These are phyloP conservation scores for Nicotiana knightiana DNA, from an alignment of 257 asterid species.

Conservation along the genomic window DNA sequence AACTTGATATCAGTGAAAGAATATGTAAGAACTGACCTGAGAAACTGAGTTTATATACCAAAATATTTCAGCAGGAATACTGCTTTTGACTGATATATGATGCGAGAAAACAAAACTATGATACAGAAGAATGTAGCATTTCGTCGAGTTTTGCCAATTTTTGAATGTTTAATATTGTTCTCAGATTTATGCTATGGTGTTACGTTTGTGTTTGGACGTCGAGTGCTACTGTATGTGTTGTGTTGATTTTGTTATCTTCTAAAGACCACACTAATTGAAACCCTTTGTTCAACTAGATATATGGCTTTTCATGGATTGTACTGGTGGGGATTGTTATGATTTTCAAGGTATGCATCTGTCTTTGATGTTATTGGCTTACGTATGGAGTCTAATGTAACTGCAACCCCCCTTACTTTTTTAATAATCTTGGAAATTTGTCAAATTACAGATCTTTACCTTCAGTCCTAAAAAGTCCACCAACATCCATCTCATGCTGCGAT, in stretches of 20 bases:
- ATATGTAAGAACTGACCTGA: background rate
- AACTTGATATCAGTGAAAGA: background rate
- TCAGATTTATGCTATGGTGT: background rate
- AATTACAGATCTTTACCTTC: conserved; percentile 66
- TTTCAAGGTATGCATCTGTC: conserved; percentile 57
- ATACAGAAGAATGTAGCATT: background rate
- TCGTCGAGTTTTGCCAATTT: background rate
- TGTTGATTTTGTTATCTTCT: background rate
- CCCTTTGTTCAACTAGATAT: conserved; percentile 37
- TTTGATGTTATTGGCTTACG: background rate
- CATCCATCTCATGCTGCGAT: conserved; percentile 88
- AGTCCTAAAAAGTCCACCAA: conserved; percentile 81
- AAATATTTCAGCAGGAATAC: background rate
- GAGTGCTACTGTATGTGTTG: background rate
- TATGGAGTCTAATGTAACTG: background rate
- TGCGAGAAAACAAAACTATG: background rate
- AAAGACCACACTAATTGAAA: background rate
- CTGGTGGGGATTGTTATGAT: conserved; percentile 74
- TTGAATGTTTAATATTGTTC: background rate
- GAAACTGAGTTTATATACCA: background rate
- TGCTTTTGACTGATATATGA: background rate
- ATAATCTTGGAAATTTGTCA: conserved; percentile 6
- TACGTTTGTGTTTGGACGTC: background rate
- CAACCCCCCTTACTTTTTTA: background rate
- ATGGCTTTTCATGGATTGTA: conserved; percentile 93